These are phyloP conservation scores for Penicillium flavigenum DNA, from an alignment of 495 filamentous ascomycete species.

Conservation along the genomic window DNA sequence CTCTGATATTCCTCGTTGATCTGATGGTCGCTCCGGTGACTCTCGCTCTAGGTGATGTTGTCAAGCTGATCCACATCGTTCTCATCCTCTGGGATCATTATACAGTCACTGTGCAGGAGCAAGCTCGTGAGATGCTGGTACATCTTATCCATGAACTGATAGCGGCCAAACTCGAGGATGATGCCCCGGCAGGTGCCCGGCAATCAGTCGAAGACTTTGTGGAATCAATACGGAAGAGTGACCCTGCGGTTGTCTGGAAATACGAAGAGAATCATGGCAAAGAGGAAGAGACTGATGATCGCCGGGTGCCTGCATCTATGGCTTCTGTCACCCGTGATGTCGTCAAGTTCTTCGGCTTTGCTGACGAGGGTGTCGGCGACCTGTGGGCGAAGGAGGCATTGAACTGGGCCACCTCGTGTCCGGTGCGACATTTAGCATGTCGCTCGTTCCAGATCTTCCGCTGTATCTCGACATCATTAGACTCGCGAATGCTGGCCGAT, in stretches of 20 bases:
- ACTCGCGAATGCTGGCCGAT: conserved; percentile 90
- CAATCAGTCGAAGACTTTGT: conserved; percentile 82
- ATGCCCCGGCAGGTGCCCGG: conserved; percentile 61
- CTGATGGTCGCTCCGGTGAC: conserved; percentile 91
- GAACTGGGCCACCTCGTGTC: conserved; percentile 94
- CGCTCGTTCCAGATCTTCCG: conserved; percentile 97
- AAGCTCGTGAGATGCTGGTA: conserved; percentile 95
- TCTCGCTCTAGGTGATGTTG: conserved; percentile 70
- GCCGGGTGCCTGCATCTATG: conserved; percentile 86
- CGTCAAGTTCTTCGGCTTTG: conserved; percentile 78
- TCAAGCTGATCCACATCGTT: conserved; percentile 84
- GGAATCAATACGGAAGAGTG: conserved; percentile 84
- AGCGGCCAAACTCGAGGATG: conserved; percentile 83
- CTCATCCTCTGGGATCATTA: conserved; percentile 97
- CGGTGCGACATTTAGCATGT: conserved; percentile 93
- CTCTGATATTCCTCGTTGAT: conserved; percentile 91
- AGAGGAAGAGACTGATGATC: conserved; percentile 61
- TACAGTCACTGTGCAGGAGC: conserved; percentile 90
- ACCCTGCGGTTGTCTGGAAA: conserved; percentile 81
- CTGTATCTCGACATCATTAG: conserved; percentile 83
- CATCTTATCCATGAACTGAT: conserved; percentile 97
- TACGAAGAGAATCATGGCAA: conserved; percentile 90
- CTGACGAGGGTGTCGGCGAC: conserved; percentile 83
- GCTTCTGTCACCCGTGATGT: conserved; percentile 74
- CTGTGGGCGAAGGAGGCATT: conserved; percentile 87